These are phyloP conservation scores for Ophiostoma himal-ulmi DNA, from an alignment of 2,329 filamentous ascomycete species.

Conservation along the genomic window DNA sequence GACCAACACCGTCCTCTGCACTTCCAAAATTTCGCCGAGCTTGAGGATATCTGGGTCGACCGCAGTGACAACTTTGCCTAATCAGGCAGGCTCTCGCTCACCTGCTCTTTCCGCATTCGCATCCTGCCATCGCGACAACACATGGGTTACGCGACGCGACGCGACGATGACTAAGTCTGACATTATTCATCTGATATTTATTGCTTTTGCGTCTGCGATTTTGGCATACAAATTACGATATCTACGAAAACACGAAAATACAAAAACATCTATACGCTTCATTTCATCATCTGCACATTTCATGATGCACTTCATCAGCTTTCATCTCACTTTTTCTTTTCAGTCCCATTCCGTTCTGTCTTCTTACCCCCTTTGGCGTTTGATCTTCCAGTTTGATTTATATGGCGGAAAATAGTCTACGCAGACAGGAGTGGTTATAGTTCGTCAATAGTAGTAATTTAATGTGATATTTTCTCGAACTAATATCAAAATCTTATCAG, in stretches of 20 bases:
- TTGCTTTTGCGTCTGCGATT: neutral
- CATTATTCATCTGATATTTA: neutral
- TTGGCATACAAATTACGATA: neutral
- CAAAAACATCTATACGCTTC: neutral
- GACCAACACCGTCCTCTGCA: slow-evolving; percentile 87
- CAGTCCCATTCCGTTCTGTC: neutral
- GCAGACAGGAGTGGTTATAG: neutral
- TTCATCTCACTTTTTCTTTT: neutral
- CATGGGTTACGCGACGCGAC: slow-evolving; percentile 7
- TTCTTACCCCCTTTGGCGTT: neutral
- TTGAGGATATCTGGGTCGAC: slow-evolving; percentile 96
- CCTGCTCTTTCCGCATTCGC: too few species aligned
- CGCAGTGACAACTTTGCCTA: slow-evolving; percentile 86
- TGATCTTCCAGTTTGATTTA: slow-evolving; percentile 4
- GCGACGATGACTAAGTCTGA: neutral
- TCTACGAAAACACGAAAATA: neutral
- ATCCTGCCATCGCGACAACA: neutral
- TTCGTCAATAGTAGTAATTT: neutral
- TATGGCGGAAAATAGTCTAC: neutral
- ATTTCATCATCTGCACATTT: neutral
- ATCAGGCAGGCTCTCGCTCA: too few species aligned
- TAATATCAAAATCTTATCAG: neutral
- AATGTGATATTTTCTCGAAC: neutral
- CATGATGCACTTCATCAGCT: neutral
- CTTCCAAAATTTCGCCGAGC: slow-evolving; percentile 94